phyloP scores from a whole-genome alignment of 192 early-diverging fungal species.

The Gonapodya prolifera region DNA sequence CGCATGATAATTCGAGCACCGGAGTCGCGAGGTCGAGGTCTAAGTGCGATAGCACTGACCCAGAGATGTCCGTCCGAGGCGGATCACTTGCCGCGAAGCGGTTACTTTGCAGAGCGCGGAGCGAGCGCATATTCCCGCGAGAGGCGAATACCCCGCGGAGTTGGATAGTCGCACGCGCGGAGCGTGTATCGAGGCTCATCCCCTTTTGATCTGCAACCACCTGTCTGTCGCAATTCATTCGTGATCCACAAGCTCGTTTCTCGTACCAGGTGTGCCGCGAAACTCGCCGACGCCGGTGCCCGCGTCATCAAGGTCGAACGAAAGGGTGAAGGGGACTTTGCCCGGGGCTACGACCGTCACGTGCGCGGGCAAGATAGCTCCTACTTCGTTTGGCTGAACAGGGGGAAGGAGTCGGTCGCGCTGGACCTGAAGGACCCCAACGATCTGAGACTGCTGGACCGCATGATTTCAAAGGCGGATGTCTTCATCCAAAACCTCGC shows the following conservation, averaged over 20 bases:
- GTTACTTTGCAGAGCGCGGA: too few relatives aligned
- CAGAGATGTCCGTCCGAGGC: too few relatives aligned
- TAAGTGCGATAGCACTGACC: too few relatives aligned
- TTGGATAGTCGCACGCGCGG: too few relatives aligned
- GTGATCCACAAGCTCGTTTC: too few relatives aligned
- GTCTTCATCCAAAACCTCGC: slow-evolving; percentile 4
- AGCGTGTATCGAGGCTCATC: not conserved
- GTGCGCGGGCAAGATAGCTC: not conserved
- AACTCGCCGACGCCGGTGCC: not conserved
- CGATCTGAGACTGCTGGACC: not conserved
- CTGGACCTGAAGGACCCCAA: slow-evolving; percentile 1
- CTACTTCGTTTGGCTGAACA: not conserved
- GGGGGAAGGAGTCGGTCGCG: slow-evolving; percentile 3
- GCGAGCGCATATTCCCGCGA: too few relatives aligned
- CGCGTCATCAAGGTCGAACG: slow-evolving; percentile 5
- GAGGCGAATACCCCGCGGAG: too few relatives aligned
- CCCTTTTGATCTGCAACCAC: not conserved
- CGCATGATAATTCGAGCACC: too few relatives aligned
- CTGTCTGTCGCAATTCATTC: too few relatives aligned
- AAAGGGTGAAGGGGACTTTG: not conserved
- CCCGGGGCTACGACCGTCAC: not conserved
- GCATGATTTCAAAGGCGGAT: slow-evolving; percentile 2
- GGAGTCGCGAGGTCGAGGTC: too few relatives aligned
- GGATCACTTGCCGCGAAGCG: too few relatives aligned
- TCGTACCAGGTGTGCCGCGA: not conserved